Evolutionary conservation across 495 filamentous ascomycete genomes (phyloP), one percentile per base, ranked within the genome.

Genomic region (Aspergillus diversus): DNA sequence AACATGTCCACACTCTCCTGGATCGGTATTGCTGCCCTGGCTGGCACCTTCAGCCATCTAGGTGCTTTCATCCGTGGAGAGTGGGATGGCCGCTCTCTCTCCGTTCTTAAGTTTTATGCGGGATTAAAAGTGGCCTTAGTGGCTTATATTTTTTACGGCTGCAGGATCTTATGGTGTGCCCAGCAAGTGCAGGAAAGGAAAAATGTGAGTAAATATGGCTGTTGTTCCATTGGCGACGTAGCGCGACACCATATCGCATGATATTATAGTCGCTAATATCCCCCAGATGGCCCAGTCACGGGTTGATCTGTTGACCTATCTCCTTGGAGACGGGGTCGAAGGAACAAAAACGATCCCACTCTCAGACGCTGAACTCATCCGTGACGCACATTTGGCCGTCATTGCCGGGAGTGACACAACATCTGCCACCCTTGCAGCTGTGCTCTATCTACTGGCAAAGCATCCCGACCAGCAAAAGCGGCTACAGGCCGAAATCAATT

Each of bases 401-500:
- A 33, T 63, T 7, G 53, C 61, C 5, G 61, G 61, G n/a, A 71
- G 74, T 35, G 75, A 78, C 59, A 77, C 75, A 8, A 71, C 72
- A 3, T 62, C 63, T 3, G 15, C 35, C 1, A 64, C 74, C 1
- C 65, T 78, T 1, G 60, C 72, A 13, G 69, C 66, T 32, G 59
- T 73, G 8, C 73, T 80, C 42, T 80, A 74, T 61, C 61, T 76
- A 33, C 74, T 82, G 1, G 74, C 74, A 9, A 51, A 57, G 7
- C 50, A 69, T 32, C 74, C 67, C 4, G 47, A 34, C 16, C 51
- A 74, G 2, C 65, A 69, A 39, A 32, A 60, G 7, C 68, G 53
- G 47, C 50, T 76, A 15, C 62, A 65, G 9, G 21, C 50, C 4
- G 75, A 76, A n/a, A 33, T 57, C 47, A 54, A 57, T 52, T 51